These are phyloP conservation scores for Sporothrix pallida DNA, from an alignment of 2,329 filamentous ascomycete species.

Conservation along the genomic window DNA sequence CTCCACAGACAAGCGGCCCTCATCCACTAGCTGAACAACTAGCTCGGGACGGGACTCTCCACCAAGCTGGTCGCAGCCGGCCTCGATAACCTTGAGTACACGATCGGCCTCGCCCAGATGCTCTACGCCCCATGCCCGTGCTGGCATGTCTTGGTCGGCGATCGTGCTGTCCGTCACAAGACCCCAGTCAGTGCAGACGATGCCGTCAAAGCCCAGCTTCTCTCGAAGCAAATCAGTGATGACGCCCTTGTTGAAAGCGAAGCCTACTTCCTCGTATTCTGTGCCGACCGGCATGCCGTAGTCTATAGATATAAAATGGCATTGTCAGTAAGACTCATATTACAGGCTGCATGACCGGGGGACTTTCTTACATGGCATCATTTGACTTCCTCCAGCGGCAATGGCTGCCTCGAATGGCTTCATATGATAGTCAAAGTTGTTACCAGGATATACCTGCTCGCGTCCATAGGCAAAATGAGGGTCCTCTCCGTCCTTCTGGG, in stretches of 20 bases:
- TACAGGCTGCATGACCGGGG: too few species aligned
- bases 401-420: not conserved
- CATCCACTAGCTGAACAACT: not conserved
- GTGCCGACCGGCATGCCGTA: not conserved
- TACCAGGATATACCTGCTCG: constrained; percentile 3
- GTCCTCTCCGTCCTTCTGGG: not conserved
- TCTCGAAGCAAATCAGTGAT: not conserved
- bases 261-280: not conserved
- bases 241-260: not conserved
- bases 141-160: not conserved
- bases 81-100: not conserved
- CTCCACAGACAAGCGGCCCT: not conserved
- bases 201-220: not conserved
- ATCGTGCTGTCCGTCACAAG: constrained; percentile 2
- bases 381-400: not conserved
- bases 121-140: not conserved
- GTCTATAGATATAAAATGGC: not conserved
- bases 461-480: not conserved
- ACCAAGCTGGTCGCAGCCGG: not conserved
- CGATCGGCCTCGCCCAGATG: not conserved
- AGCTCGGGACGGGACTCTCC: constrained; percentile 6
- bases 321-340: not conserved
- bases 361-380: not conserved
- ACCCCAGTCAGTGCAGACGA: not conserved
- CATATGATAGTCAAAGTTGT: not conserved